Conservation (phyloP, 176 grass and related monocot species). For the Cenchrus fungigraminus region DNA sequence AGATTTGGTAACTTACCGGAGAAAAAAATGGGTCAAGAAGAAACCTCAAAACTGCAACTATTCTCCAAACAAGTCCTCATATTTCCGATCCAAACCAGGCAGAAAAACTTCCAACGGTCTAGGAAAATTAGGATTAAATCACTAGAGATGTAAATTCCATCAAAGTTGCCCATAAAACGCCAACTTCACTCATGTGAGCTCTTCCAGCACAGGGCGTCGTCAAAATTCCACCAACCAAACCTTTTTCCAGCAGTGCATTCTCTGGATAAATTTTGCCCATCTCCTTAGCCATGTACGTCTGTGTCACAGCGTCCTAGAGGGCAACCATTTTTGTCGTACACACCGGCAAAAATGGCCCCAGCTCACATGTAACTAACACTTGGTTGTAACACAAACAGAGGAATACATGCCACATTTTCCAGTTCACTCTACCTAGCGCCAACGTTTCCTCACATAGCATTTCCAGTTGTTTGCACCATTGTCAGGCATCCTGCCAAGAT, state of each 20-base stretch:
- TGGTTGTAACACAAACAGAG: not conserved
- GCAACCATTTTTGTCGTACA: constrained; percentile 31
- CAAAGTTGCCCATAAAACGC: not conserved
- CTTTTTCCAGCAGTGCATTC: not conserved
- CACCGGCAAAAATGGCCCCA: not conserved
- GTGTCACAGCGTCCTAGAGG: not conserved
- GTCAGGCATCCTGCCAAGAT: not conserved
- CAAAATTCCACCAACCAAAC: not conserved
- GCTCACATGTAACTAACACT: not conserved
- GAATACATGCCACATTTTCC: not conserved
- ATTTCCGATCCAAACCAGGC: not conserved
- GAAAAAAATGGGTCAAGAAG: not conserved
- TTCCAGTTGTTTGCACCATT: constrained; percentile 9
- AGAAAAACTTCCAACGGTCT: not conserved
- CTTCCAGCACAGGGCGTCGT: not conserved
- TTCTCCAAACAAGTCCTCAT: not conserved
- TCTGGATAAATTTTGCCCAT: not conserved
- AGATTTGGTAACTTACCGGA: not conserved
- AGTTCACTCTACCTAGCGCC: not conserved
- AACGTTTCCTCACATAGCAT: not conserved
- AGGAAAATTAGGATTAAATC: not conserved
- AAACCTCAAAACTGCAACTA: not conserved
- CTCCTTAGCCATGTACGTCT: not conserved
- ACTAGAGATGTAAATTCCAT: not conserved
- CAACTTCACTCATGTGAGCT: not conserved